A percentile compares a stretch with the other conserved stretches of the same genome.
Conservation (phyloP, 345 rosid species). For the Arabidopsis arenosa region DNA sequence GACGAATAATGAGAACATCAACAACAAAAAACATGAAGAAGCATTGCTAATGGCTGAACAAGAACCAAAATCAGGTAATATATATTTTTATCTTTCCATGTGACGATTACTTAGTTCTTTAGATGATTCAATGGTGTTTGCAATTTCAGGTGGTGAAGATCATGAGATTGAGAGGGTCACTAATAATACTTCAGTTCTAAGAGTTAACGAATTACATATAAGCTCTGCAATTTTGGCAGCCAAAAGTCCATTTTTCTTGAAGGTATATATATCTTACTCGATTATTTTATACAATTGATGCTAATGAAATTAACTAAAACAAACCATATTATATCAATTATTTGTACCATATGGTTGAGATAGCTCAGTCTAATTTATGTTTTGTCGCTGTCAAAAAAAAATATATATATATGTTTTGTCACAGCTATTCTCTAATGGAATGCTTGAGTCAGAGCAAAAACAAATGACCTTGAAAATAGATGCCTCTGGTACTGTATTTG, state of each 20-base stretch:
- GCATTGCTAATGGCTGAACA: constrained; percentile 59
- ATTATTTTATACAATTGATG: neutral
- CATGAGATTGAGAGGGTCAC: constrained; percentile 49
- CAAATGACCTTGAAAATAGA: constrained; percentile 68
- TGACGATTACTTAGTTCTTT: neutral
- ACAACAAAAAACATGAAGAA: constrained; percentile 62
- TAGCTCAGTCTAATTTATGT: neutral
- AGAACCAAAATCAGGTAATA: constrained; percentile 52
- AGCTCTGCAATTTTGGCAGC: constrained; percentile 84
- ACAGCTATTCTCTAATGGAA: constrained; percentile 84
- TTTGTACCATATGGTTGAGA: neutral
- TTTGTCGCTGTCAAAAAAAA: neutral
- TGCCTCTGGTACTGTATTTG: constrained; percentile 61
- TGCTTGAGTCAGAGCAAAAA: constrained; percentile 75
- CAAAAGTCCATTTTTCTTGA: constrained; percentile 76
- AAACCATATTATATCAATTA: neutral
- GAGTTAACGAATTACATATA: constrained; percentile 66
- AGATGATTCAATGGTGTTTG: neutral
- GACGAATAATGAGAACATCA: constrained; percentile 57
- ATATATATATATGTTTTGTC: neutral
- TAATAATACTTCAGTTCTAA: constrained; percentile 48
- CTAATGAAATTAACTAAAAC: neutral
- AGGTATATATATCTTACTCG: constrained; percentile 50
- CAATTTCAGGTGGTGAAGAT: constrained; percentile 49
- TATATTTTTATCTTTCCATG: neutral